Percentiles rank a stretch among this genome's conserved stretches.
Conservation (phyloP, 495 filamentous ascomycete species). For the Tuber microsphaerosporum region DNA sequence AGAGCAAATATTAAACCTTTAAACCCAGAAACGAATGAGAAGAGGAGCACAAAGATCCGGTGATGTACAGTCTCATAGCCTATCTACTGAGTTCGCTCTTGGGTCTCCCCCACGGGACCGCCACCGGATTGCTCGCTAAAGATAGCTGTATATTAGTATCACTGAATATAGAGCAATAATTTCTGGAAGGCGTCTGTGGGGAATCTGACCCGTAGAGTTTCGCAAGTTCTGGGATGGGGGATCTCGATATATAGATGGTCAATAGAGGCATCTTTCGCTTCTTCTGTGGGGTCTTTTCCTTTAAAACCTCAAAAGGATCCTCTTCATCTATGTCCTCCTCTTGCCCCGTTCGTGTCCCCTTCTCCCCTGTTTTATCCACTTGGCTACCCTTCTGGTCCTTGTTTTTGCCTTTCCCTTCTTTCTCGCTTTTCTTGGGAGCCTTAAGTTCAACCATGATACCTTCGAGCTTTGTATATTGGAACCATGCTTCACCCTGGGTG, state of each 20-base stretch:
- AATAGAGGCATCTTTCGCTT: slow-evolving; percentile 44
- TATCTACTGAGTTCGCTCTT: not conserved
- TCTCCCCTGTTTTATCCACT: slow-evolving; percentile 10
- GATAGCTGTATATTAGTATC: not conserved
- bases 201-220: slow-evolving; percentile 46
- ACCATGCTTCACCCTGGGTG: slow-evolving; percentile 52
- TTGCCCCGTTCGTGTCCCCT: slow-evolving; percentile 8
- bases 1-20: not conserved
- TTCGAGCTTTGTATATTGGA: slow-evolving; percentile 54
- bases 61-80: not conserved
- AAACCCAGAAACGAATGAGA: not conserved
- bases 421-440: slow-evolving; percentile 10
- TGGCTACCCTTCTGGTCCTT: not conserved
- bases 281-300: slow-evolving; percentile 18
- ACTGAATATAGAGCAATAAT: not conserved
- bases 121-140: slow-evolving; percentile 1
- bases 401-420: slow-evolving; percentile 9
- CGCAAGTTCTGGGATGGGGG: slow-evolving; percentile 51
- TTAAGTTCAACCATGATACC: slow-evolving; percentile 37
- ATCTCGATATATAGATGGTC: slow-evolving; percentile 54
- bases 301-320: slow-evolving; percentile 52
- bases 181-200: not conserved
- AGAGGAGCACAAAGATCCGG: not conserved
- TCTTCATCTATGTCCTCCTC: slow-evolving; percentile 45
- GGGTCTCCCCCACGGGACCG: not conserved